phyloP scores from a whole-genome alignment of 2,329 filamentous ascomycete genomes.

The Colletotrichum musae region DNA sequence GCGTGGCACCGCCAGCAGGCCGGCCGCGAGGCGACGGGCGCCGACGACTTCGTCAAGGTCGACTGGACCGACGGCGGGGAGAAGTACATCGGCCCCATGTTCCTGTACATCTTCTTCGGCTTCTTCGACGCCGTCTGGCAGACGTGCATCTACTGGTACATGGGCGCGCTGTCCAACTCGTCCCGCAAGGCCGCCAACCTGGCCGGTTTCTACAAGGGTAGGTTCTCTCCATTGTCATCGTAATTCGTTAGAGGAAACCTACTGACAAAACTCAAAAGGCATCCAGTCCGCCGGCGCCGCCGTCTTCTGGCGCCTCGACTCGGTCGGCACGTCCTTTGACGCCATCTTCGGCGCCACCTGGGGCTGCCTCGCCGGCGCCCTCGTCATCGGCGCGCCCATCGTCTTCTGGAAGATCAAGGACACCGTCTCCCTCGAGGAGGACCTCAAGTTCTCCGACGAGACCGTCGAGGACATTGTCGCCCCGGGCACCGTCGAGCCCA shows the following conservation, averaged over 20 bases:
- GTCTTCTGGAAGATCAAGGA: constrained; percentile 86
- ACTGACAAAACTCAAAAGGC: constrained; percentile 49
- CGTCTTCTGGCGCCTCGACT: constrained; percentile 81
- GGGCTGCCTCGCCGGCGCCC: constrained; percentile 80
- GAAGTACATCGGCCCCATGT: constrained; percentile 82
- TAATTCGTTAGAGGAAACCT: background rate
- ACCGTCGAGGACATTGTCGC: constrained; percentile 78
- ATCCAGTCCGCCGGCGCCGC: constrained; percentile 91
- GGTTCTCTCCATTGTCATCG: constrained; percentile 31
- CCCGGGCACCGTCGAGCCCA: constrained; percentile 36
- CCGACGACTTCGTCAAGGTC: constrained; percentile 46
- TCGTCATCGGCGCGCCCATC: constrained; percentile 84
- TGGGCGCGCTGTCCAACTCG: constrained; percentile 94
- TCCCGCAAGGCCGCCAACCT: constrained; percentile 93
- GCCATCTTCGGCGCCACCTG: constrained; percentile 80
- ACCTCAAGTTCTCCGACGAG: constrained; percentile 89
- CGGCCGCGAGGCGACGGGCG: constrained; percentile 57
- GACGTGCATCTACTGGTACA: constrained; percentile 94
- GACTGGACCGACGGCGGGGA: constrained; percentile 77
- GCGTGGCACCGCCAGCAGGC: constrained; percentile 78
- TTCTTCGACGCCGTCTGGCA: constrained; percentile 94
- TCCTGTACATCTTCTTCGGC: constrained; percentile 92
- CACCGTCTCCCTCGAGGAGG: constrained; percentile 84
- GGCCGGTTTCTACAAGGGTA: constrained; percentile 85
- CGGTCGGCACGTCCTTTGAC: constrained; percentile 73